These are phyloP conservation scores for Emiliania huxleyi DNA, from an alignment of 78 protist species.

Conservation along the genomic window DNA sequence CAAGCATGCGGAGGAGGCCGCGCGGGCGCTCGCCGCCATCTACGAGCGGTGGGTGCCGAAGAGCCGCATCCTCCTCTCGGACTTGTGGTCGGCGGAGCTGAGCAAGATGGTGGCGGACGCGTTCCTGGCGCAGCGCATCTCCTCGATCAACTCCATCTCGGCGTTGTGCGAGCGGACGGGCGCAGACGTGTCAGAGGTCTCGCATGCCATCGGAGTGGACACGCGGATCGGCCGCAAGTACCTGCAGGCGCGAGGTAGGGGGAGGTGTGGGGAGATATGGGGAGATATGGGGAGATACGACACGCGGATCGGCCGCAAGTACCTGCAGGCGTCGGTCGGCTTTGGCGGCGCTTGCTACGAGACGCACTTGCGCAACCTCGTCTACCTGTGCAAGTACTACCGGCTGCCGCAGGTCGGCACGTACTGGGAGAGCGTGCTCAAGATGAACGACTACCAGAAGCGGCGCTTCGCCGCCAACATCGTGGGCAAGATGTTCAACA, in stretches of 20 bases:
- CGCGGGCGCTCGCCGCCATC: neutral
- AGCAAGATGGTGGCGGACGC: conserved; percentile 94
- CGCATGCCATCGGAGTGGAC: conserved; percentile 65
- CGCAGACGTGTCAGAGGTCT: conserved; percentile 82
- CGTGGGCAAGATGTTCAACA: conserved; percentile 73
- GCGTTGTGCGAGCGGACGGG: conserved; percentile 88
- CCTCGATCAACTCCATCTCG: conserved; percentile 84
- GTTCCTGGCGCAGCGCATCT: conserved; percentile 78
- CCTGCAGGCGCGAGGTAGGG: no score
- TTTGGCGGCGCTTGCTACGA: conserved; percentile 85
- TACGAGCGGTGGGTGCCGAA: conserved; percentile 73
- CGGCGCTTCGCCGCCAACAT: conserved; percentile 72
- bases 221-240: conserved; percentile 82
- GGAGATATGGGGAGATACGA: no score
- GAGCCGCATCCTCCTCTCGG: conserved; percentile 71
- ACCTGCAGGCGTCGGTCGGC: conserved; percentile 78
- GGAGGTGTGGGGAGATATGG: no score
- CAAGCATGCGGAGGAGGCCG: no score
- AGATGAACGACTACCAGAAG: conserved; percentile 85
- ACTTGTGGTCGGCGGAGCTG: conserved; percentile 77
- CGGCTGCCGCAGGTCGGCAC: conserved; percentile 76
- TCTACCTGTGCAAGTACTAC: conserved; percentile 64
- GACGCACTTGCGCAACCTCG: conserved; percentile 90
- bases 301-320: conserved; percentile 82
- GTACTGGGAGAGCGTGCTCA: conserved; percentile 82